Conservation (phyloP, 768 basidiomycete genomes). For the Naganishia friedmannii region DNA sequence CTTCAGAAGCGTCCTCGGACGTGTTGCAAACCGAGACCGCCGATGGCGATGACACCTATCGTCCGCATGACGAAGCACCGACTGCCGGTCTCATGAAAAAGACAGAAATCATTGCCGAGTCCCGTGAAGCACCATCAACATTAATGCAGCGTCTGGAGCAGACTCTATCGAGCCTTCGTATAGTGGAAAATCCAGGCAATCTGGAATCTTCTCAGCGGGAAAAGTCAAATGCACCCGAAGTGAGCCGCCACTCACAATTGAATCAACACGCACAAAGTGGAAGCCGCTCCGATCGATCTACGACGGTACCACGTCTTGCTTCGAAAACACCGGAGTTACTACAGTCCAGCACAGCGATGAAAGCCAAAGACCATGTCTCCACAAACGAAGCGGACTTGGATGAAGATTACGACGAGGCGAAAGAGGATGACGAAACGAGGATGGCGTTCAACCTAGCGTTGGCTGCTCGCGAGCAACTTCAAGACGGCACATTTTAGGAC, state of each 20-base stretch:
- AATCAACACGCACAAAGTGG: not conserved
- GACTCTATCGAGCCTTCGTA: slow-evolving; percentile 16
- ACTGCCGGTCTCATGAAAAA: not conserved
- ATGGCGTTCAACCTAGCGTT: slow-evolving; percentile 22
- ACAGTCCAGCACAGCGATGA: not conserved
- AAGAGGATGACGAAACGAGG: slow-evolving; percentile 27
- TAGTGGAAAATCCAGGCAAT: slow-evolving; percentile 19
- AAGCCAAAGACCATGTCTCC: not conserved
- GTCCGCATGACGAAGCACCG: not conserved
- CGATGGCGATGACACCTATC: not conserved
- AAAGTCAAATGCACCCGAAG: not conserved
- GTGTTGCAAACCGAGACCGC: not conserved
- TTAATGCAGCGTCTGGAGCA: slow-evolving; percentile 19
- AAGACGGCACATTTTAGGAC: slow-evolving; percentile 17
- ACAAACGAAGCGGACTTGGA: not conserved
- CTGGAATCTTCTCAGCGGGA: not conserved
- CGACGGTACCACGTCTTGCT: not conserved
- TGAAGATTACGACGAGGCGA: not conserved
- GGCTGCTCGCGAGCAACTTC: slow-evolving; percentile 22
- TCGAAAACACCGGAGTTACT: not conserved
- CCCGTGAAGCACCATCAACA: slow-evolving; percentile 22
- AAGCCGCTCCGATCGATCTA: not conserved
- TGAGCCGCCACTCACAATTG: not conserved
- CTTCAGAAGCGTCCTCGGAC: not conserved
- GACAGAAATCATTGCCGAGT: slow-evolving; percentile 22